Evolutionary conservation across 352 stramenopile genomes (phyloP), one percentile per base, ranked within the genome.

Genomic region (Phytophthora lateralis): DNA sequence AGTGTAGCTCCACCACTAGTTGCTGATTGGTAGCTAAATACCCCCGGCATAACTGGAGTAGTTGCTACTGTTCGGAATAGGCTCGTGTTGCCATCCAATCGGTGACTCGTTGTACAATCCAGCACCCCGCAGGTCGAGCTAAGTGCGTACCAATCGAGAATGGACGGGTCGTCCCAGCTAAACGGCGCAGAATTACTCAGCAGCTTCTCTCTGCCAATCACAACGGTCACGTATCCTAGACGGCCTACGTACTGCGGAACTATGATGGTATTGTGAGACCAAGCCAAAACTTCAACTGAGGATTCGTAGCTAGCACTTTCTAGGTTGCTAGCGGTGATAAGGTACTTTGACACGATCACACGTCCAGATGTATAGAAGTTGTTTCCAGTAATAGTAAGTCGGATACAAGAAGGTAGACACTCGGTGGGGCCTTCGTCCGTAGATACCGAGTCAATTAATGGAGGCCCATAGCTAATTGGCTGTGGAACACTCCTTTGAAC

Each of bases 81-180:
- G 27, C 59, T 69, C 2, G 75, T 69, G 26, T 85, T 53, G 21
- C 79, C 79, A 53, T 78, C 71, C 18, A 89, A 55, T 1, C 60
- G 58, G 27, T 86, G 69, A n/a, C 64, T 77, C 3, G 76, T 87
- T 27, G 74, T 75, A 27, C 79, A 89, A 47, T 82, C 73, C 1
- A 65, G 15, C 11, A 78, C 54, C 3, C 62, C 60, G 20, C 79
- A 89, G 0, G 60, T 73, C n/a, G 68, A 30, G 4, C 53, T 69
- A 20, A 82, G 65, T 18, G 76, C 84, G 41, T 84, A 75, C 79
- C 79, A 89, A 49, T 87, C 76, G 3, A 89, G 63, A 43, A 87
- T 66, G 0, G 64, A 64, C 15, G 79, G 79, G 51, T 87, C 76
- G 20, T 85, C 73, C 79, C 79, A 89, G 45, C 75, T 85, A 55